These are phyloP conservation scores for Chrysoporthe deuterocubensis DNA, from an alignment of 2,329 filamentous ascomycete genomes.

Conservation along the genomic window DNA sequence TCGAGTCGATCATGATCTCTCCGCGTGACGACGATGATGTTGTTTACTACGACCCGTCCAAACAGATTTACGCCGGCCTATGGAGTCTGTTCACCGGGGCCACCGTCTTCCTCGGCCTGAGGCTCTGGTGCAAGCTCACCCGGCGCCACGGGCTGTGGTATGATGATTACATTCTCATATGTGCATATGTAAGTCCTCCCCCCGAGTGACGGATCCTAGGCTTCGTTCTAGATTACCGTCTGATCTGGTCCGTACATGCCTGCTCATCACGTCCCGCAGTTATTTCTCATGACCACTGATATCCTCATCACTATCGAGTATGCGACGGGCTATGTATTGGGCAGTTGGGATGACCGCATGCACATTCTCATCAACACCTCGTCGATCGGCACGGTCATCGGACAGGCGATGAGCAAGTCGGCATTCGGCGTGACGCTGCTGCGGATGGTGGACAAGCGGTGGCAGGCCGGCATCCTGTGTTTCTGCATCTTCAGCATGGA, in stretches of 20 bases:
- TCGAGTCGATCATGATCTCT: slow-evolving; percentile 21
- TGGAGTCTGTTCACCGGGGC: slow-evolving; percentile 41
- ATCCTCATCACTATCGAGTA: slow-evolving; percentile 51
- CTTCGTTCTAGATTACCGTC: no score
- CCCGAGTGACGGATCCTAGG: neutral
- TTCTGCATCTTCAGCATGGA: slow-evolving; percentile 56
- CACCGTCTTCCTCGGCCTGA: slow-evolving; percentile 37
- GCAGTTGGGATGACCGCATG: slow-evolving; percentile 56
- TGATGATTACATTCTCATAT: slow-evolving; percentile 44
- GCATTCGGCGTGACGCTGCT: slow-evolving; percentile 44
- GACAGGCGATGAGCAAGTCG: slow-evolving; percentile 43
- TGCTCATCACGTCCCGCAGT: neutral
- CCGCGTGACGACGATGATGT: slow-evolving; percentile 20
- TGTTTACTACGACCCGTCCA: slow-evolving; percentile 25
- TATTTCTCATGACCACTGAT: slow-evolving; percentile 46
- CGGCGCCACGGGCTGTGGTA: slow-evolving; percentile 44
- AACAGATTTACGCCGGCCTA: slow-evolving; percentile 39
- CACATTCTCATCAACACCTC: slow-evolving; percentile 55
- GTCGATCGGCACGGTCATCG: slow-evolving; percentile 43
- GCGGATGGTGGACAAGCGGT: slow-evolving; percentile 46
- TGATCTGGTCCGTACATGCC: neutral
- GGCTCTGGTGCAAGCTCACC: slow-evolving; percentile 42
- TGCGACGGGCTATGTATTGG: slow-evolving; percentile 51
- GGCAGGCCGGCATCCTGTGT: slow-evolving; percentile 49
- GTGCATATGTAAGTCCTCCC: slow-evolving; percentile 39